Evolutionary conservation across 2,329 filamentous ascomycete species (phyloP).

Genomic region (Didymella segeticola): DNA sequence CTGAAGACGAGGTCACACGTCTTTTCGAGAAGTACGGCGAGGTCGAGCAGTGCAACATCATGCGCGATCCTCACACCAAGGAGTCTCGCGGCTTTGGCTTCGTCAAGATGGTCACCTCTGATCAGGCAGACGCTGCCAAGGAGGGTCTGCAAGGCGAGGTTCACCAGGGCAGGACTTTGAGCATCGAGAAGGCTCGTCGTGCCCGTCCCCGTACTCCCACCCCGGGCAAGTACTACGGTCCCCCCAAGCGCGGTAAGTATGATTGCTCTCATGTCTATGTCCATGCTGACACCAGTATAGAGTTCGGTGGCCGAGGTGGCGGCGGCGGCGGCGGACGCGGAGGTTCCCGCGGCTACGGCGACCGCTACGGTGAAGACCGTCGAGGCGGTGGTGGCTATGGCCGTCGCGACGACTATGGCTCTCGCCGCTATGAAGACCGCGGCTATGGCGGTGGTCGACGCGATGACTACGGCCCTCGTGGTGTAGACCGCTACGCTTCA

Average conservation of each 20-base stretch:
- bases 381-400: slow-evolving; percentile 55
- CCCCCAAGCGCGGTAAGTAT: slow-evolving; percentile 89
- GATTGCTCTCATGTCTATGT: neutral
- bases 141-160: slow-evolving; percentile 94
- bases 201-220: slow-evolving; percentile 94
- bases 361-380: slow-evolving; percentile 55
- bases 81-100: slow-evolving; percentile 99
- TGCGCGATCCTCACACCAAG: slow-evolving; percentile 97
- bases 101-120: slow-evolving; percentile 96
- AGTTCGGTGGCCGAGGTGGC: slow-evolving; percentile 54
- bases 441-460: slow-evolving; percentile 64
- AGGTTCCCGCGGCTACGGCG: slow-evolving; percentile 56
- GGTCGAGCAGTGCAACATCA: slow-evolving; percentile 99
- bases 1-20: slow-evolving; percentile 87
- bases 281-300: slow-evolving; percentile 39
- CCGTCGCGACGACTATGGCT: slow-evolving; percentile 57
- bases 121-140: slow-evolving; percentile 95
- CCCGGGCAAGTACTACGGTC: slow-evolving; percentile 98
- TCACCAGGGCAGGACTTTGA: slow-evolving; percentile 92
- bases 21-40: slow-evolving; percentile 99
- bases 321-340: slow-evolving; percentile 56
- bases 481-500: slow-evolving; percentile 65
- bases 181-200: slow-evolving; percentile 98
- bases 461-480: slow-evolving; percentile 48
- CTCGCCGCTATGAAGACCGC: slow-evolving; percentile 49